Conservation (phyloP, 192 early-diverging fungal genomes). For the Mortierella claussenii region DNA sequence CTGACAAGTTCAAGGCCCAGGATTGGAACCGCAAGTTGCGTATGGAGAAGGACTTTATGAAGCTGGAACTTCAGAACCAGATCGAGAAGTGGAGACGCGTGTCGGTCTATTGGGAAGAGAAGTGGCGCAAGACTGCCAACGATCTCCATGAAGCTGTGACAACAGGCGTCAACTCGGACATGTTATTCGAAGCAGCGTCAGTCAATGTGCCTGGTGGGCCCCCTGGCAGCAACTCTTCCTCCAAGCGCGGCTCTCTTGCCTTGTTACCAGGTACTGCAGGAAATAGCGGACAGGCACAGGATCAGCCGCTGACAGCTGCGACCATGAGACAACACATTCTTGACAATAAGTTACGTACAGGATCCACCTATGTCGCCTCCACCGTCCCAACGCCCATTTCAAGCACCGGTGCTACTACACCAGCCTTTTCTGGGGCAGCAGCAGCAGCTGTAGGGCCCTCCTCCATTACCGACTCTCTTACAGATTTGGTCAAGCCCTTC, state of each 20-base stretch:
- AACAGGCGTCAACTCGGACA: constrained; percentile 32
- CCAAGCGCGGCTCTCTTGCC: constrained; percentile 33
- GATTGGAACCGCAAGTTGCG: constrained; percentile 53
- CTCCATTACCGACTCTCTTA: constrained; percentile 27
- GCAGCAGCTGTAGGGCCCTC: constrained; percentile 1
- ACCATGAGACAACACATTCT: constrained; percentile 37
- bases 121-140: constrained; percentile 47
- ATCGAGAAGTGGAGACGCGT: constrained; percentile 52
- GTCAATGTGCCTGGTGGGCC: neutral
- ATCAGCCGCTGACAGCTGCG: constrained; percentile 30
- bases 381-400: neutral
- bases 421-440: neutral
- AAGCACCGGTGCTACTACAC: neutral
- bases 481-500: constrained; percentile 42
- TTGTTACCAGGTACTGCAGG: neutral
- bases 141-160: constrained; percentile 51
- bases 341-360: constrained; percentile 27
- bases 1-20: constrained; percentile 47
- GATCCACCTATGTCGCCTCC: neutral
- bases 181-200: constrained; percentile 28
- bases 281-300: neutral
- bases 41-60: constrained; percentile 55
- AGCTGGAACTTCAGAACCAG: constrained; percentile 52
- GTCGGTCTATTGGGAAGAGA: constrained; percentile 51
- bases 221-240: neutral